phyloP scores from a whole-genome alignment of 495 filamentous ascomycete species.

The Penicillium roqueforti region DNA sequence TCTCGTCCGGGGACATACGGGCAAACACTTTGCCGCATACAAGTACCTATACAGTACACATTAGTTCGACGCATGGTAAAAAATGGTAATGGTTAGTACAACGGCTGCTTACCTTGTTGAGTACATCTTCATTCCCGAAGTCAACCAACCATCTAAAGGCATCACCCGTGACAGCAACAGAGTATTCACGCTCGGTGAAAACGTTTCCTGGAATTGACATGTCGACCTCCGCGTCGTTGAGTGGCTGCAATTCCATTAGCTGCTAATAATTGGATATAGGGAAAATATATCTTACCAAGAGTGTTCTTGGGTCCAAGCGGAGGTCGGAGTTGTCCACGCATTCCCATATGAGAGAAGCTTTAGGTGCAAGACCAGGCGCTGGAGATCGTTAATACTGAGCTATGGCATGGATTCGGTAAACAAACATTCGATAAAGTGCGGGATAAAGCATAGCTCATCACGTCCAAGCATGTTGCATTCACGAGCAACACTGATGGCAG shows the following conservation, averaged over 20 bases:
- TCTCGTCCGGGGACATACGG: slow-evolving; percentile 98
- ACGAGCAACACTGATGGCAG: slow-evolving; percentile 91
- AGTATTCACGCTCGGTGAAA: slow-evolving; percentile 73
- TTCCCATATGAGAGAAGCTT: slow-evolving; percentile 77
- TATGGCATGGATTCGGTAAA: not conserved
- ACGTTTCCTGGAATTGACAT: slow-evolving; percentile 81
- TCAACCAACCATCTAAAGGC: slow-evolving; percentile 96
- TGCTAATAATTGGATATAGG: not conserved
- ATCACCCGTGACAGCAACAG: slow-evolving; percentile 84
- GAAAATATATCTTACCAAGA: slow-evolving; percentile 51
- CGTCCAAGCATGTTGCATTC: slow-evolving; percentile 82
- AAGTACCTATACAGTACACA: slow-evolving; percentile 59
- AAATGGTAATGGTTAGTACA: not conserved
- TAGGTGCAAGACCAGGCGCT: slow-evolving; percentile 61
- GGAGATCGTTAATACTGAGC: slow-evolving; percentile 6
- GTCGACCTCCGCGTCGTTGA: slow-evolving; percentile 66
- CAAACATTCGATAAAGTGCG: slow-evolving; percentile 74
- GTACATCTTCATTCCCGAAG: slow-evolving; percentile 71
- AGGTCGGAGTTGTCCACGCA: slow-evolving; percentile 80
- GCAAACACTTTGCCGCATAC: slow-evolving; percentile 91
- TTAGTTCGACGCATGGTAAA: not conserved
- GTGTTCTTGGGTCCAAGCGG: slow-evolving; percentile 68
- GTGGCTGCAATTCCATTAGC: slow-evolving; percentile 53
- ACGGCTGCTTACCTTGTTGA: slow-evolving; percentile 54
- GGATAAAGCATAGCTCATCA: slow-evolving; percentile 83